Evolutionary conservation across 805 yeast species (phyloP).

Genomic region (Wickerhamia fluorescens): DNA sequence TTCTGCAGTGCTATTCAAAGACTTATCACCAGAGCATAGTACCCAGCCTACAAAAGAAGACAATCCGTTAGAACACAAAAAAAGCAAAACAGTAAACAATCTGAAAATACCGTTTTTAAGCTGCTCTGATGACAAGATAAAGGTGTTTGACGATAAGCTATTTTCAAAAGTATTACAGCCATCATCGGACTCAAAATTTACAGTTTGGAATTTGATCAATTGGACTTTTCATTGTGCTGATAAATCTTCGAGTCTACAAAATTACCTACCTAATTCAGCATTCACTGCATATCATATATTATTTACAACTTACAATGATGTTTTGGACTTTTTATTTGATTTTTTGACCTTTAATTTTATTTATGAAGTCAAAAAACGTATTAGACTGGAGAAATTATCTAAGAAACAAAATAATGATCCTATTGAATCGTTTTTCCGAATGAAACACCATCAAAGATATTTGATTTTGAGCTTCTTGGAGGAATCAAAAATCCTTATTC

Average conservation of each 20-base stretch:
- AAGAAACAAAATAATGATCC: no score
- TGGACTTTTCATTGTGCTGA: conserved; percentile 35
- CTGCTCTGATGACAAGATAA: conserved; percentile 11
- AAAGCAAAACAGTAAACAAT: neutral
- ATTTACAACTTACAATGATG: conserved; percentile 15
- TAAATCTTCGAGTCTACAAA: conserved; percentile 14
- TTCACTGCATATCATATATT: conserved; percentile 16
- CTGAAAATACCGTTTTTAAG: neutral
- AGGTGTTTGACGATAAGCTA: conserved; percentile 26
- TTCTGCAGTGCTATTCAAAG: neutral
- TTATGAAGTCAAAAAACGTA: conserved; percentile 4
- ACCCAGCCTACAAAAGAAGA: neutral
- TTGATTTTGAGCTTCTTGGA: conserved; percentile 4
- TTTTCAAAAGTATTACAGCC: conserved; percentile 19
- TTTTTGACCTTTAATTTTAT: conserved; percentile 12
- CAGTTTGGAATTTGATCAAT: conserved; percentile 23
- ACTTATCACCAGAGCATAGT: neutral
- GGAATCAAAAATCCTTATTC: conserved; percentile 4
- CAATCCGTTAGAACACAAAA: neutral
- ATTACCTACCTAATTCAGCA: conserved; percentile 11
- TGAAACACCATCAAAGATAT: no score
- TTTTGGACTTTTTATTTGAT: conserved; percentile 14
- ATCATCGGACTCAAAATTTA: conserved; percentile 10
- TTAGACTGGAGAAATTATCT: no score
- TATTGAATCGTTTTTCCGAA: no score